These are phyloP conservation scores for Leccinum longicurvipes DNA, from an alignment of 768 basidiomycete species.

Conservation along the genomic window DNA sequence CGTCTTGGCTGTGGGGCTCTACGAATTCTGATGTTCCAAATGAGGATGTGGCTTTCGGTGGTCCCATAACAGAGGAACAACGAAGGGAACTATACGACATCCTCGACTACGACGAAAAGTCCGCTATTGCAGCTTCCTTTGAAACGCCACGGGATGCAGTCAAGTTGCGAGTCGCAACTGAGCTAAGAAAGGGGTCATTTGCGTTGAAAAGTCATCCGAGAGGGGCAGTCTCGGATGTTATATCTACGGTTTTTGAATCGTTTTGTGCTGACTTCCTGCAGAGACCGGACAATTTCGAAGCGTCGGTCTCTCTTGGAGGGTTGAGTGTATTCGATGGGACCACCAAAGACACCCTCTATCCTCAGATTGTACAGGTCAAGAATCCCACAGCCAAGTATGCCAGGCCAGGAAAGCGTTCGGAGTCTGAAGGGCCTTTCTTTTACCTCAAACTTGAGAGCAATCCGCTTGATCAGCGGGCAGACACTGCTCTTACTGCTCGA, in stretches of 20 bases:
- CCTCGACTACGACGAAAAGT: slow-evolving; percentile 89
- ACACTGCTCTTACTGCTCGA: slow-evolving; percentile 82
- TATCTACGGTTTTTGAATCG: slow-evolving; percentile 82
- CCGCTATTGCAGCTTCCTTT: slow-evolving; percentile 64
- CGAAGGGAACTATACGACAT: slow-evolving; percentile 85
- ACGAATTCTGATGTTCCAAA: slow-evolving; percentile 34
- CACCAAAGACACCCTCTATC: slow-evolving; percentile 71
- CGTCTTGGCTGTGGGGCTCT: slow-evolving; percentile 84
- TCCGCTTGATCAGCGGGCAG: slow-evolving; percentile 87
- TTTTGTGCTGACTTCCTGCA: slow-evolving; percentile 84
- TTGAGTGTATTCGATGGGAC: slow-evolving; percentile 93
- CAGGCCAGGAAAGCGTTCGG: slow-evolving; percentile 31
- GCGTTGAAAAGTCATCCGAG: slow-evolving; percentile 75
- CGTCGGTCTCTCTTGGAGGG: slow-evolving; percentile 77
- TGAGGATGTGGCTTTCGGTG: slow-evolving; percentile 57
- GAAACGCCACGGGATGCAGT: slow-evolving; percentile 77
- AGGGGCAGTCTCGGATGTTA: slow-evolving; percentile 60
- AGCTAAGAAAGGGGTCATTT: slow-evolving; percentile 86
- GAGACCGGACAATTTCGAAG: slow-evolving; percentile 83
- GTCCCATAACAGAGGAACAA: slow-evolving; percentile 85
- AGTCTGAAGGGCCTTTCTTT: slow-evolving; percentile 66
- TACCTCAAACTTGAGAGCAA: slow-evolving; percentile 89
- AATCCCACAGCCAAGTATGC: slow-evolving; percentile 32
- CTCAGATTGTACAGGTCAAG: slow-evolving; percentile 88
- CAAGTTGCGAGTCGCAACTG: slow-evolving; percentile 69